Base-by-base conservation (phyloP, 2,329 filamentous ascomycete species). In the Fusarium liriodendri region DNA sequence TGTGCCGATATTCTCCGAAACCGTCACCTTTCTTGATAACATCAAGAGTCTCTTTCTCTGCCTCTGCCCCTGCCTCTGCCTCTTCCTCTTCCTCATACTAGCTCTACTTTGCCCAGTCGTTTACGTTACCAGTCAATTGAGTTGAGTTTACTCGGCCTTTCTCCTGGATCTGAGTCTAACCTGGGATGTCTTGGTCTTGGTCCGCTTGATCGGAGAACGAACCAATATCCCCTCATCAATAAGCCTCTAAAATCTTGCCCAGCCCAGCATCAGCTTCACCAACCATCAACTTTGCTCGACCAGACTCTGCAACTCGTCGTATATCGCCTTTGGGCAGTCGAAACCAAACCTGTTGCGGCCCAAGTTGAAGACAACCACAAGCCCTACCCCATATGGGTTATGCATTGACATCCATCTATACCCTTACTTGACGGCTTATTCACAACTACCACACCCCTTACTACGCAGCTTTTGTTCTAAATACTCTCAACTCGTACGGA, bases 81-180 rank as follows among this genome's bases (percentile, higher is more conserved):
- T 38, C 25, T 37, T 35, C 20, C 5, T 16, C 5, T 11, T 16
- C 60, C 50, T 55, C 54, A 32, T 47, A 40, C 14, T 38, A 18
- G 22, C 47, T 59, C 29, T 47, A 50, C 20, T 42, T 29, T 38
- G 13, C 27, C 16, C 22, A 38, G 32, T 32, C 27, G 50, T 62
- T 59, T 54, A 73, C 62, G 35, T 59, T 54, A 73, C 62, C 40
- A 37, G 35, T 54, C 52, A 27, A 47, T 59, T 40, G 35, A 66
- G 62, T 67, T 37, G 42, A 61, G 29, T 35, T 72, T 38, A 50
- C 42, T 69, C 32, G 10, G 50, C 64, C 14, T 35, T 35, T 52
- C 47, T 35, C 29, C 60, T 67, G 45, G 37, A 66, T 52, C 72
- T 73, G 59, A 75, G 72, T 73, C 52, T 65, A 74, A 70, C 52